Percentiles rank a stretch among this genome's conserved stretches.
Evolutionary conservation across 2,329 filamentous ascomycete species (phyloP).

Genomic region (Monilinia fructicola): DNA sequence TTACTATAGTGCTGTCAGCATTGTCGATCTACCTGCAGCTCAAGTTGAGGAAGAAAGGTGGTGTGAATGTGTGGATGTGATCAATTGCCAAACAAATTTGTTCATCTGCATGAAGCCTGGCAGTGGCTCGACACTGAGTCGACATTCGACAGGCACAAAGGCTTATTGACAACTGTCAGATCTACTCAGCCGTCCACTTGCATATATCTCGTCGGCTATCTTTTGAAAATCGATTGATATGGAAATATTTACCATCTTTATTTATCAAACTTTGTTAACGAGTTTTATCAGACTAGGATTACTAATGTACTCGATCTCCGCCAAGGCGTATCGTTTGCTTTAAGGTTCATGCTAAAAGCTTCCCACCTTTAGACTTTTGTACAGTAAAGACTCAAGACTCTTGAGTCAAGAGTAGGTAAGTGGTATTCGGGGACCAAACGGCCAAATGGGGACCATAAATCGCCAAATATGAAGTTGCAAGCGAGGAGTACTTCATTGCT

Average conservation of each 20-base stretch:
- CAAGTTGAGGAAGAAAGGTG: neutral
- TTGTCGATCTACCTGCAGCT: slow-evolving; percentile 5
- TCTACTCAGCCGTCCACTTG: slow-evolving; percentile 5
- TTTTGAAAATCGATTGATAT: neutral
- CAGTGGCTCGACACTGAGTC: neutral
- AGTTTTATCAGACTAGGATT: neutral
- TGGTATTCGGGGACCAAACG: slow-evolving; percentile 21
- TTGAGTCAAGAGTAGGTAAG: neutral
- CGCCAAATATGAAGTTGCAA: neutral
- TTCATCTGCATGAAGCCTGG: neutral
- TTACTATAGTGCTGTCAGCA: neutral
- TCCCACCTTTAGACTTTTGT: neutral
- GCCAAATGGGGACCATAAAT: slow-evolving; percentile 16
- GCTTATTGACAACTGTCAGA: slow-evolving; percentile 17
- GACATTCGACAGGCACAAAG: neutral
- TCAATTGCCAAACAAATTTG: neutral
- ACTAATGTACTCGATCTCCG: no score
- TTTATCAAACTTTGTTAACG: neutral
- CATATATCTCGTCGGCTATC: neutral
- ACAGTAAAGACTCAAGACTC: no score
- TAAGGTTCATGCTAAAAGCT: neutral
- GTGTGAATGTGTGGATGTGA: neutral
- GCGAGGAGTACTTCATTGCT: neutral
- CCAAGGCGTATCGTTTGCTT: neutral
- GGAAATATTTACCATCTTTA: neutral